phyloP scores from a whole-genome alignment of 805 yeast species.

The Ascoidea asiatica region DNA sequence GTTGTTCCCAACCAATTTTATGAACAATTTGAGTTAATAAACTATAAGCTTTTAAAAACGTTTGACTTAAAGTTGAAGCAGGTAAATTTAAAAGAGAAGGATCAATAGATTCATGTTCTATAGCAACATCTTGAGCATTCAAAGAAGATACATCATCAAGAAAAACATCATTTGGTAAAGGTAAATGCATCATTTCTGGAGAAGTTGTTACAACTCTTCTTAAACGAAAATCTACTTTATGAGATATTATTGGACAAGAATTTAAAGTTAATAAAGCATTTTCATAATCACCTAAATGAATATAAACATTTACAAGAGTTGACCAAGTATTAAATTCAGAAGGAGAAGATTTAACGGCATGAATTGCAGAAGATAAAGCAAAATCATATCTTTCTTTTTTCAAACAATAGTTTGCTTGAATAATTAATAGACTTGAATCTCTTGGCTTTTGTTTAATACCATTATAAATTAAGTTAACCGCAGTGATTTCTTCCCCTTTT shows the following conservation, averaged over 20 bases:
- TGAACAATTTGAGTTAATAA: slow-evolving; percentile 53
- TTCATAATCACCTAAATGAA: slow-evolving; percentile 51
- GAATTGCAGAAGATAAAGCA: slow-evolving; percentile 45
- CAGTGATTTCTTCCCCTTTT: slow-evolving; percentile 46
- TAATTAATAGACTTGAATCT: slow-evolving; percentile 37
- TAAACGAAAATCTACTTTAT: slow-evolving; percentile 51
- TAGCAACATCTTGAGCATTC: slow-evolving; percentile 49
- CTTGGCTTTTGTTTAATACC: slow-evolving; percentile 37
- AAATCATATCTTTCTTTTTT: slow-evolving; percentile 38
- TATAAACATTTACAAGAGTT: slow-evolving; percentile 47
- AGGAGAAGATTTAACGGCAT: slow-evolving; percentile 60
- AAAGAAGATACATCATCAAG: slow-evolving; percentile 55
- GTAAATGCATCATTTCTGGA: slow-evolving; percentile 50
- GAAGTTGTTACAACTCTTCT: slow-evolving; percentile 44
- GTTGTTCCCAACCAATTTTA: slow-evolving; percentile 59
- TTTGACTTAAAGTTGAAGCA: slow-evolving; percentile 51
- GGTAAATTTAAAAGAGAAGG: slow-evolving; percentile 49
- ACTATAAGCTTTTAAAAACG: slow-evolving; percentile 43
- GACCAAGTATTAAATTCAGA: slow-evolving; percentile 71
- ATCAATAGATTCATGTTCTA: slow-evolving; percentile 55
- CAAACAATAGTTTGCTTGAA: slow-evolving; percentile 46
- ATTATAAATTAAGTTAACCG: slow-evolving; percentile 35
- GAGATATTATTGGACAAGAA: slow-evolving; percentile 72
- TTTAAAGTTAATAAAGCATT: slow-evolving; percentile 60
- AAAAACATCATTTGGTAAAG: slow-evolving; percentile 63